A percentile compares a stretch with the other conserved stretches of the same genome.
Conservation (phyloP, 2,329 filamentous ascomycete genomes). For the Verticillium albo-atrum region DNA sequence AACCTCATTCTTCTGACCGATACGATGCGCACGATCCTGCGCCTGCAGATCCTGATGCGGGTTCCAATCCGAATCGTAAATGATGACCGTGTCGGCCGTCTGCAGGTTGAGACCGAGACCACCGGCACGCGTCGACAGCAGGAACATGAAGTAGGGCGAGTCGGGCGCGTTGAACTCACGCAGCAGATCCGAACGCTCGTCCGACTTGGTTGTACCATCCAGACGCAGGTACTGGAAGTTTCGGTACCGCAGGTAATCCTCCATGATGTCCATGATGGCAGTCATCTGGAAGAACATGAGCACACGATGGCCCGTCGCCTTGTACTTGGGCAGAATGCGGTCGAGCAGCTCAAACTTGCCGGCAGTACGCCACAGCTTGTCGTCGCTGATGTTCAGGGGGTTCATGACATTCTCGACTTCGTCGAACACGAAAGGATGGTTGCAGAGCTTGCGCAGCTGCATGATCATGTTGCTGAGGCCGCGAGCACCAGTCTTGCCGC, state of each 20-base stretch:
- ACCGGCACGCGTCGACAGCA: conserved; percentile 97
- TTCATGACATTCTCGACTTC: conserved; percentile 99
- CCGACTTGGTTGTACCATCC: conserved; percentile 95
- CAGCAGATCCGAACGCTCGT: conserved; percentile 89
- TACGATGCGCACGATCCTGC: conserved; percentile 99
- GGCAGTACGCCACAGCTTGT: conserved; percentile 88
- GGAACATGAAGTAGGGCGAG: conserved; percentile 95
- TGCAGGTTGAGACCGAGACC: conserved; percentile 96
- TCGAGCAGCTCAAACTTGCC: conserved; percentile 98
- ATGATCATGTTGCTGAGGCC: conserved; percentile 99
- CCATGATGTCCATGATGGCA: conserved; percentile 99
- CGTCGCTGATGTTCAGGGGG: conserved; percentile 80
- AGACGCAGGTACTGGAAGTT: conserved; percentile 84
- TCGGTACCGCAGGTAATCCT: conserved; percentile 86
- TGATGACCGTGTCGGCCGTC: conserved; percentile 97
- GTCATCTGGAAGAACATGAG: conserved; percentile 99
- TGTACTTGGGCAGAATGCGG: conserved; percentile 88
- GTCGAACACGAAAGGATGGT: conserved; percentile 98
- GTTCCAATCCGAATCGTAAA: conserved; percentile 99
- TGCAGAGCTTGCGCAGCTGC: conserved; percentile 97
- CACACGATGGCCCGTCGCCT: conserved; percentile 84
- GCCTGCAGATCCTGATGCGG: conserved; percentile 98
- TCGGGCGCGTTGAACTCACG: conserved; percentile 83
- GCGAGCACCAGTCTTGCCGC: conserved; percentile 88
- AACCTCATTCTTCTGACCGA: conserved; percentile 99